phyloP scores from a whole-genome alignment of 2,329 filamentous ascomycete genomes.

The Aspergillus thermomutatus region DNA sequence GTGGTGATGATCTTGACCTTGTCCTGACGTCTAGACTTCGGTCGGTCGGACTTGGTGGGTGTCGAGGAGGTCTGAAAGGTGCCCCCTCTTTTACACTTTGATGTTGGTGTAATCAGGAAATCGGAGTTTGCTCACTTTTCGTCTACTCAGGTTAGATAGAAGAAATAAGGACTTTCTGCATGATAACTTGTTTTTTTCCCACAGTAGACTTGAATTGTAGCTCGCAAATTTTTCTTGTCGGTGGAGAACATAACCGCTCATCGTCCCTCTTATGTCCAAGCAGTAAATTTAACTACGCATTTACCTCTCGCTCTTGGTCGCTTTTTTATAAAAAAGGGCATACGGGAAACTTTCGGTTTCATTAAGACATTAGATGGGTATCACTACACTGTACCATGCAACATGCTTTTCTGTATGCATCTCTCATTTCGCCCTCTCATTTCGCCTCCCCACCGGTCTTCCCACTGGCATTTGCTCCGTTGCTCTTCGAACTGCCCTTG shows the following conservation, averaged over 20 bases:
- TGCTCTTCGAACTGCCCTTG: slow-evolving; percentile 13
- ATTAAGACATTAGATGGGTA: neutral
- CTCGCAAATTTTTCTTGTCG: too few relatives aligned
- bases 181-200: too few relatives aligned
- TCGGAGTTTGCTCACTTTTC: neutral
- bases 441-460: slow-evolving; percentile 12
- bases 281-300: neutral
- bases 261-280: too few relatives aligned
- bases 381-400: neutral
- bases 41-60: slow-evolving; percentile 75
- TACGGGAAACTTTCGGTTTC: neutral
- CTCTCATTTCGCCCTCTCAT: slow-evolving; percentile 15
- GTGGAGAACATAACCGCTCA: too few relatives aligned
- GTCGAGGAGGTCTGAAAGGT: slow-evolving; percentile 89
- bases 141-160: neutral
- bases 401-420: neutral
- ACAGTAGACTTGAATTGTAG: neutral
- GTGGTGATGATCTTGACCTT: slow-evolving; percentile 94
- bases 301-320: neutral
- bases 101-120: slow-evolving; percentile 12
- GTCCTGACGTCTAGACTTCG: slow-evolving; percentile 68
- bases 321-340: neutral
- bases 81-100: slow-evolving; percentile 51
- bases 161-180: neutral
- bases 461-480: slow-evolving; percentile 8